Conservation (phyloP, 148 eudicot genomes). For the Silene conica region DNA sequence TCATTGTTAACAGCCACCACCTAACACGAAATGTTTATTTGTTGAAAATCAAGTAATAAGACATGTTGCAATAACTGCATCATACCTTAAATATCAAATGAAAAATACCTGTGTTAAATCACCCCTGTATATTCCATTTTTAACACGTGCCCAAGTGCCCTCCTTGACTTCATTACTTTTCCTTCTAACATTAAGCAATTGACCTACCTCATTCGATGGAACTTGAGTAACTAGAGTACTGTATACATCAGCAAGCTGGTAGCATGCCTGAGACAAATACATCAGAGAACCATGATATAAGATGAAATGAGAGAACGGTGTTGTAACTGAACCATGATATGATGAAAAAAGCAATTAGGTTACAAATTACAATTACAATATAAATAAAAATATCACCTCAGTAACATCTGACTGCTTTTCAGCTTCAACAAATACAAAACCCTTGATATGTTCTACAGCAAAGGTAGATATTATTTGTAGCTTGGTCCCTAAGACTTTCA, state of each 20-base stretch:
- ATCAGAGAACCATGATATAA: not conserved
- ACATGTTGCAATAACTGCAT: slow-evolving; percentile 6
- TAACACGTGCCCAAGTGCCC: slow-evolving; percentile 91
- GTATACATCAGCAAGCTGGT: slow-evolving; percentile 69
- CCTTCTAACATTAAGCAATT: slow-evolving; percentile 56
- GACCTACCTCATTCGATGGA: slow-evolving; percentile 61
- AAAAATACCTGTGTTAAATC: slow-evolving; percentile 80
- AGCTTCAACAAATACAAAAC: slow-evolving; percentile 83
- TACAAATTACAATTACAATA: not conserved
- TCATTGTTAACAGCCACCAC: slow-evolving; percentile 61
- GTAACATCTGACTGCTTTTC: slow-evolving; percentile 65
- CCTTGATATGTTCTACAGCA: slow-evolving; percentile 78
- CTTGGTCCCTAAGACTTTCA: slow-evolving; percentile 57
- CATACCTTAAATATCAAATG: slow-evolving; percentile 1
- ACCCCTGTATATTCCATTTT: slow-evolving; percentile 82
- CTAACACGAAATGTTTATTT: slow-evolving; percentile 31
- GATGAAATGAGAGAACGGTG: slow-evolving; percentile 3
- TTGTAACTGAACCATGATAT: not conserved
- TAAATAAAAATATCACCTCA: slow-evolving; percentile 47
- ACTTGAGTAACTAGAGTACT: slow-evolving; percentile 52
- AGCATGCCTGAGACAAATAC: slow-evolving; percentile 60
- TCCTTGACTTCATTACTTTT: slow-evolving; percentile 51
- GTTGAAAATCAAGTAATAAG: slow-evolving; percentile 12
- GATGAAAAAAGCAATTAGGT: too few species aligned
- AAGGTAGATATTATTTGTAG: slow-evolving; percentile 79